Conservation (phyloP, 148 eudicot genomes). For the Gaultheria prostrata region DNA sequence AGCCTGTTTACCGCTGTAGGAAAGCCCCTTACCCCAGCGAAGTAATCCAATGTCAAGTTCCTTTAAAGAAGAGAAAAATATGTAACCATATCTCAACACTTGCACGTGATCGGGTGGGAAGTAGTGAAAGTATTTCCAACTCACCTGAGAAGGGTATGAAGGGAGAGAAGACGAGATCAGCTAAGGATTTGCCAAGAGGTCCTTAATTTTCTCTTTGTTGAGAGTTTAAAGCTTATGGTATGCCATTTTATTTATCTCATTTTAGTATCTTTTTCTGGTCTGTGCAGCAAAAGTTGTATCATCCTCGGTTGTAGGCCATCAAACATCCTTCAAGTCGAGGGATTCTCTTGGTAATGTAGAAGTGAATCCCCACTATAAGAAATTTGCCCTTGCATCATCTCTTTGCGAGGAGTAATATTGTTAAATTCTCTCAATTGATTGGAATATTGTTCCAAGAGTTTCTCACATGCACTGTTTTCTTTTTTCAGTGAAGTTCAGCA, state of each 20-base stretch:
- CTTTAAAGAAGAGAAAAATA: constrained; percentile 72
- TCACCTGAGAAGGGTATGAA: constrained; percentile 56
- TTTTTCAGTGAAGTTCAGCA: constrained; percentile 79
- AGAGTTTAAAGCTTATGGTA: background rate
- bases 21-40: constrained; percentile 47
- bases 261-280: background rate
- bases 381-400: background rate
- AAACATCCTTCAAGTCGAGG: constrained; percentile 46
- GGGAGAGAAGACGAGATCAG: constrained; percentile 35
- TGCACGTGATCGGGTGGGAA: constrained; percentile 57
- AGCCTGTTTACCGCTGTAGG: constrained; percentile 40
- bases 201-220: constrained; percentile 13
- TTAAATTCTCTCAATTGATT: background rate
- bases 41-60: constrained; percentile 50
- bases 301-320: constrained; percentile 41
- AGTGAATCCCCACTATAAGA: background rate
- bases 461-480: constrained; percentile 27
- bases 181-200: constrained; percentile 49
- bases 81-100: constrained; percentile 41
- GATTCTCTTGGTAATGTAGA: constrained; percentile 53
- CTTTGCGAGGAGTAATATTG: background rate
- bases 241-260: background rate
- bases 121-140: constrained; percentile 77
- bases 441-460: background rate
- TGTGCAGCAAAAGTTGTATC: constrained; percentile 49